A percentile compares a stretch with the other conserved stretches of the same genome.
Evolutionary conservation across 1,139 yeast genomes (phyloP).

Genomic region (Eremothecium cymbalariae): DNA sequence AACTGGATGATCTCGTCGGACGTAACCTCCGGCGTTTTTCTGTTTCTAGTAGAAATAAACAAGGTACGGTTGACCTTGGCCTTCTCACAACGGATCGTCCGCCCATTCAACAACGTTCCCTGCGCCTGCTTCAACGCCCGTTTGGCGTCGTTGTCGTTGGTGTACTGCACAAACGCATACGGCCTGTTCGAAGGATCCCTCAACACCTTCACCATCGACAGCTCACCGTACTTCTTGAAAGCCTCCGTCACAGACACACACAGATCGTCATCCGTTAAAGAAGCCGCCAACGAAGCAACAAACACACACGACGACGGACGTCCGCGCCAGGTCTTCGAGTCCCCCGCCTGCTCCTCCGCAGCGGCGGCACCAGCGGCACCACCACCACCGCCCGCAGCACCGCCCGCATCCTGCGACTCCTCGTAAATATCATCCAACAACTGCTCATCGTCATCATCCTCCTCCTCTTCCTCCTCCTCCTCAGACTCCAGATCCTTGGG

Average conservation of each 20-base stretch:
- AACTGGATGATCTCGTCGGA: constrained; percentile 33
- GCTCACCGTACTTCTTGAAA: constrained; percentile 59
- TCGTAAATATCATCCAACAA: constrained; percentile 11
- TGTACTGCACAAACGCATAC: constrained; percentile 87
- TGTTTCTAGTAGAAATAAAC: constrained; percentile 38
- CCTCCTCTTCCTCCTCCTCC: constrained; percentile 29
- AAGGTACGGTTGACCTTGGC: constrained; percentile 88
- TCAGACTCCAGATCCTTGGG: constrained; percentile 1
- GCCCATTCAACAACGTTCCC: constrained; percentile 59
- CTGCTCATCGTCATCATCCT: constrained; percentile 8
- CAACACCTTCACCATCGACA: constrained; percentile 72
- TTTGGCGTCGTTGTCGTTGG: constrained; percentile 61
- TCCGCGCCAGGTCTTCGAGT: constrained; percentile 26
- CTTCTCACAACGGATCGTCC: constrained; percentile 76
- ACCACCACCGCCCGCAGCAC: background rate
- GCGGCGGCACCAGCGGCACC: constrained; percentile 4
- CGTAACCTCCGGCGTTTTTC: constrained; percentile 14
- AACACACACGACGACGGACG: constrained; percentile 83
- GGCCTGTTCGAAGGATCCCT: constrained; percentile 80
- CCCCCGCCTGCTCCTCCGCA: constrained; percentile 4
- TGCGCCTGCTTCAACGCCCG: constrained; percentile 64
- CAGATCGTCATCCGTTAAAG: constrained; percentile 58
- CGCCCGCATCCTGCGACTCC: constrained; percentile 7
- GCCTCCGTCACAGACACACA: constrained; percentile 59
- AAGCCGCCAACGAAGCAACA: constrained; percentile 70